Percentiles rank a stretch among this genome's conserved stretches.
These are phyloP conservation scores for Auricularia auricula-judae DNA, from an alignment of 768 basidiomycete genomes.

Conservation along the genomic window DNA sequence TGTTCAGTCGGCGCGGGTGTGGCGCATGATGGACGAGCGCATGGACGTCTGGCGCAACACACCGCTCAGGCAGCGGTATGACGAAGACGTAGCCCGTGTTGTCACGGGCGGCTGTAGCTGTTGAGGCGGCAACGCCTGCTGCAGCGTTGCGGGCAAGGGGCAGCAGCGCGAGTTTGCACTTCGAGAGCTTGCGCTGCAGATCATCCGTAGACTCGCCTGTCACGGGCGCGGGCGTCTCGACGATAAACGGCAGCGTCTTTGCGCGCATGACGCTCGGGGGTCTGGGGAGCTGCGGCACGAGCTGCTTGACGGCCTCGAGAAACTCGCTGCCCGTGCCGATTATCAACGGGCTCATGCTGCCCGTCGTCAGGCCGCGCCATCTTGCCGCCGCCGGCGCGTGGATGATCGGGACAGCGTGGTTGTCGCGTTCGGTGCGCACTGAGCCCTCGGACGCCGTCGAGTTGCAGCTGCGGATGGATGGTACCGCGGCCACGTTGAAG, in stretches of 20 bases:
- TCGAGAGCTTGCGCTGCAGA: neutral
- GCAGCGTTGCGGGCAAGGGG: neutral
- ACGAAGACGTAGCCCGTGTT: neutral
- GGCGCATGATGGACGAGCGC: neutral
- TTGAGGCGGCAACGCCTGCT: neutral
- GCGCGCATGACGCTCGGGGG: conserved; percentile 22
- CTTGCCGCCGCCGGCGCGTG: neutral
- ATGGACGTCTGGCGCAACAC: neutral
- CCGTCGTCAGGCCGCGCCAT: neutral
- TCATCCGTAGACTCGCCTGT: neutral
- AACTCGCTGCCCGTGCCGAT: conserved; percentile 31
- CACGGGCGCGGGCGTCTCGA: neutral
- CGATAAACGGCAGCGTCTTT: neutral
- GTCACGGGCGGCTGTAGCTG: neutral
- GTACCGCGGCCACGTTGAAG: conserved; percentile 16
- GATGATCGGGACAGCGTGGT: neutral
- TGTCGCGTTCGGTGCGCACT: neutral
- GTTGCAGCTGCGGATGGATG: conserved; percentile 8
- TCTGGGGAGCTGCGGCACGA: conserved; percentile 44
- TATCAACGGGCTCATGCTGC: conserved; percentile 8
- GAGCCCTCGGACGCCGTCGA: neutral
- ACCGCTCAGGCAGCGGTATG: neutral
- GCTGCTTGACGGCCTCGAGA: conserved; percentile 35
- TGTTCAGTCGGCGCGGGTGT: neutral
- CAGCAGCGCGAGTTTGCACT: neutral